Base-by-base conservation (phyloP, 352 stramenopile species). In the Nothophytophthora sp. region DNA sequence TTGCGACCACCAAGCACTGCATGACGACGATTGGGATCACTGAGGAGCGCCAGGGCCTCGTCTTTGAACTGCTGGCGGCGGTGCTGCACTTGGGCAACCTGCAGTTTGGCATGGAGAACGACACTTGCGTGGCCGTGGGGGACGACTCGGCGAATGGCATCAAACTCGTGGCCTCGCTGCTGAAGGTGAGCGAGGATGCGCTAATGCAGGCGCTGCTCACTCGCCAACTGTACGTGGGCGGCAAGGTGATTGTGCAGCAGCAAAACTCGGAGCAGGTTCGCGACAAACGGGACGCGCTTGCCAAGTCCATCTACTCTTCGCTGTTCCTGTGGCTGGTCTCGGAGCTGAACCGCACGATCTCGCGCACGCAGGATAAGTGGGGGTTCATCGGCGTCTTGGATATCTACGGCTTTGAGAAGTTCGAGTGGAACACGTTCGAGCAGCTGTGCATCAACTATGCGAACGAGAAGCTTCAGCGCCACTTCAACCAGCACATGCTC, bases 321-420 rank as follows among this genome's bases (percentile, higher is more conserved):
- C 47, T 97, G 10, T 98, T 98, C 48, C 50, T 95, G 39, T 95
- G 86, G 80, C 74, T 98, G 15, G 92, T 98, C 9, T 80, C 75
- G 3, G 86, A 95, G 51, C 59, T 98, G 13, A 97, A 98, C 63
- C 70, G 80, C 16, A 96, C 86, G 33, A 97, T 97, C 49, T 95
- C 84, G 15, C 72, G 76, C 24, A 72, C 68, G 22, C 63, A 86
- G 25, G 74, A 91, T 45, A 92, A 90, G 56, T 95, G 83, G 84
- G 85, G 83, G 1, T 96, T 97, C 43, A 98, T 98, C 54, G 92
- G 93, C 61, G 88, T 99, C 19, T 61, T 99, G 18, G 96, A 99
- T 81, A 98, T 99, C 58, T 99, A 98, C 66, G 96, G 96, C 11
- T 99, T 99, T 68, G 96, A 99, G 62, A 95, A 91, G 39, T 99